Conservation (phyloP, 257 asterid genomes). For the Solanum appendiculatum region DNA sequence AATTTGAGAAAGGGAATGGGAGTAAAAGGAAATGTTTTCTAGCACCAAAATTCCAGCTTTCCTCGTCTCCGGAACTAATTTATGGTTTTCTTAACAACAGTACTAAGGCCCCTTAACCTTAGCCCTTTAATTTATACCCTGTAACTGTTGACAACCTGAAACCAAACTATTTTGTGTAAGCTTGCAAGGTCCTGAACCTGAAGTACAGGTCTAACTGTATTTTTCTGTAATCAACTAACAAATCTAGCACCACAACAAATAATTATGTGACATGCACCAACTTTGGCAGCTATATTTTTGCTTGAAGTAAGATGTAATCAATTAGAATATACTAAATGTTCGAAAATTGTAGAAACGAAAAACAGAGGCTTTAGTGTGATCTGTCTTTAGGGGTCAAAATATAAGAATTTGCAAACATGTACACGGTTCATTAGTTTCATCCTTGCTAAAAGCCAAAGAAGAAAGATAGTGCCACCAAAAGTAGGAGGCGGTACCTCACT, state of each 20-base stretch:
- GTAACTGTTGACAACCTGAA: not conserved
- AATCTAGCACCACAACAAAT: not conserved
- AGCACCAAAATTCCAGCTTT: not conserved
- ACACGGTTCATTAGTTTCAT: not conserved
- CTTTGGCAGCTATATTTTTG: not conserved
- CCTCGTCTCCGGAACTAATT: not conserved
- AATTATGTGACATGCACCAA: not conserved
- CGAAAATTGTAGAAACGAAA: not conserved
- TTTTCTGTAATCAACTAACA: not conserved
- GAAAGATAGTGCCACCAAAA: not conserved
- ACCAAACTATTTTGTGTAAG: not conserved
- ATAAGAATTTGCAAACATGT: not conserved
- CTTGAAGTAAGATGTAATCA: not conserved
- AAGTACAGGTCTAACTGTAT: not conserved
- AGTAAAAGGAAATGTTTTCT: not conserved
- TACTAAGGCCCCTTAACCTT: not conserved
- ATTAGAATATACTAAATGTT: not conserved
- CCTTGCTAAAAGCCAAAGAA: not conserved
- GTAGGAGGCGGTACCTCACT: conserved; percentile 64
- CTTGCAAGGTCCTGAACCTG: not conserved
- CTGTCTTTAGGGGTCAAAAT: not conserved
- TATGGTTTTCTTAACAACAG: not conserved
- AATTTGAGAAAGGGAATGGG: not conserved
- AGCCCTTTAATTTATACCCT: not conserved
- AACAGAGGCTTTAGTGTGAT: not conserved